These are phyloP conservation scores for Bipolaris gigantea DNA, from an alignment of 2,329 filamentous ascomycete species.

Conservation along the genomic window DNA sequence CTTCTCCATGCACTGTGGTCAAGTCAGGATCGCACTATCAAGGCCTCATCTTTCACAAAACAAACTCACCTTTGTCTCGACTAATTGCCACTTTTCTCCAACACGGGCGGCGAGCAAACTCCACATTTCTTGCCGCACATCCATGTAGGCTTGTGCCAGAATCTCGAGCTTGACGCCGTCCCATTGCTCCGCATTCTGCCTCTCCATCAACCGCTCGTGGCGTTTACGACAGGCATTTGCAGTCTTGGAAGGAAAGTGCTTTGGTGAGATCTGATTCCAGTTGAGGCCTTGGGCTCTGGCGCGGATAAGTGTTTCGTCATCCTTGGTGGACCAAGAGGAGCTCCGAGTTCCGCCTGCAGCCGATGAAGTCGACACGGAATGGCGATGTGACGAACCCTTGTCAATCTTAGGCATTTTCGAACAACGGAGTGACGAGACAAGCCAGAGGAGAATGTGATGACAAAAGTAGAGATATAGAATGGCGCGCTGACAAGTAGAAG, in stretches of 20 bases:
- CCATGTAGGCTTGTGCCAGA: slow-evolving; percentile 77
- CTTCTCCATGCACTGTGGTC: slow-evolving; percentile 73
- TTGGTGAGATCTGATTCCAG: slow-evolving; percentile 78
- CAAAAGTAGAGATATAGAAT: slow-evolving; percentile 14
- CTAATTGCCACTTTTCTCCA: slow-evolving; percentile 62
- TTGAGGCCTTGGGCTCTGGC: slow-evolving; percentile 76
- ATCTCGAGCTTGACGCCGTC: slow-evolving; percentile 73
- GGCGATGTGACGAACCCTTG: slow-evolving; percentile 37
- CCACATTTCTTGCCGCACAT: slow-evolving; percentile 81
- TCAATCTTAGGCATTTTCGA: slow-evolving; percentile 54
- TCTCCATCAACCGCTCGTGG: slow-evolving; percentile 81
- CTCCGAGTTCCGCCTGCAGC: slow-evolving; percentile 40
- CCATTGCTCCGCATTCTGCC: slow-evolving; percentile 73
- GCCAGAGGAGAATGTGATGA: slow-evolving; percentile 17
- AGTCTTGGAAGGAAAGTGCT: slow-evolving; percentile 75
- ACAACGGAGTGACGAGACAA: slow-evolving; percentile 22
- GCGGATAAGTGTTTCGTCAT: slow-evolving; percentile 72
- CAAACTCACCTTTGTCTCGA: slow-evolving; percentile 74
- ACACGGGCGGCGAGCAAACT: slow-evolving; percentile 66
- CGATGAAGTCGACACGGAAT: slow-evolving; percentile 38
- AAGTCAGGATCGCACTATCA: slow-evolving; percentile 14
- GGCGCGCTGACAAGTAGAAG: slow-evolving; percentile 15
- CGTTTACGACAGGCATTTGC: slow-evolving; percentile 86
- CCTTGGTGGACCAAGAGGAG: slow-evolving; percentile 67
- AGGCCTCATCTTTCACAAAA: not conserved